Evolutionary conservation across 495 filamentous ascomycete species (phyloP).

Genomic region (Aspergillus carlsbadensis): DNA sequence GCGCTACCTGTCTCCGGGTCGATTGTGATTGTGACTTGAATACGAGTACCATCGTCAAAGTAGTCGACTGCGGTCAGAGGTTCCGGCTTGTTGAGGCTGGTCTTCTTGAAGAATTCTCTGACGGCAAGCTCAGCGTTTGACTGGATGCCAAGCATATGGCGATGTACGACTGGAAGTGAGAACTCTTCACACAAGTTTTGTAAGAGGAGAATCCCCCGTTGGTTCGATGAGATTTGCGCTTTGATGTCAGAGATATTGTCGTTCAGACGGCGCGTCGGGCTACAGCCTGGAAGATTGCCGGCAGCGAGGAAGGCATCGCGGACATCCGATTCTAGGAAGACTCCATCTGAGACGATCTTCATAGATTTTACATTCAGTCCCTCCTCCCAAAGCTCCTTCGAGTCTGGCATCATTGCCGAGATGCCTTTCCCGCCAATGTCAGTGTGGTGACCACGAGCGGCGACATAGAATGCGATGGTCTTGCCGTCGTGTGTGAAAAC

Average conservation of each 20-base stretch:
- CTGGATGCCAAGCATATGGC: too few species aligned
- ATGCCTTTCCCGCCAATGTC: slow-evolving; percentile 94
- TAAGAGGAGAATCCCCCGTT: slow-evolving; percentile 68
- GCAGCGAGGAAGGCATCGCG: slow-evolving; percentile 73
- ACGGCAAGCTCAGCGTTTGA: too few species aligned
- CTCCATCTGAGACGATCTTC: slow-evolving; percentile 81
- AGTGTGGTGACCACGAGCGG: slow-evolving; percentile 70
- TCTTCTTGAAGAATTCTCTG: too few species aligned
- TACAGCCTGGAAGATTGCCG: slow-evolving; percentile 83
- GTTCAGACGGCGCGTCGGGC: slow-evolving; percentile 78
- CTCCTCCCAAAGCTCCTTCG: slow-evolving; percentile 86
- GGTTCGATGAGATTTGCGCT: slow-evolving; percentile 90
- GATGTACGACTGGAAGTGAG: too few species aligned
- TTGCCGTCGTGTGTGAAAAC: slow-evolving; percentile 56
- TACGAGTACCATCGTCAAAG: too few species aligned
- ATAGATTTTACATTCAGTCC: slow-evolving; percentile 89
- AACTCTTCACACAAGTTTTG: too few species aligned
- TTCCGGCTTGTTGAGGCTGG: too few species aligned
- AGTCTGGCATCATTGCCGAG: slow-evolving; percentile 92
- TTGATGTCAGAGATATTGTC: slow-evolving; percentile 96
- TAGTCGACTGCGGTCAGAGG: too few species aligned
- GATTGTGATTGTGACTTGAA: too few species aligned
- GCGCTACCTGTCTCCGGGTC: neutral
- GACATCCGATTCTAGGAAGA: slow-evolving; percentile 82
- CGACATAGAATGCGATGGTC: slow-evolving; percentile 87